These are phyloP conservation scores for Sporisorium scitamineum DNA, from an alignment of 1,284 basidiomycete genomes.

Conservation along the genomic window DNA sequence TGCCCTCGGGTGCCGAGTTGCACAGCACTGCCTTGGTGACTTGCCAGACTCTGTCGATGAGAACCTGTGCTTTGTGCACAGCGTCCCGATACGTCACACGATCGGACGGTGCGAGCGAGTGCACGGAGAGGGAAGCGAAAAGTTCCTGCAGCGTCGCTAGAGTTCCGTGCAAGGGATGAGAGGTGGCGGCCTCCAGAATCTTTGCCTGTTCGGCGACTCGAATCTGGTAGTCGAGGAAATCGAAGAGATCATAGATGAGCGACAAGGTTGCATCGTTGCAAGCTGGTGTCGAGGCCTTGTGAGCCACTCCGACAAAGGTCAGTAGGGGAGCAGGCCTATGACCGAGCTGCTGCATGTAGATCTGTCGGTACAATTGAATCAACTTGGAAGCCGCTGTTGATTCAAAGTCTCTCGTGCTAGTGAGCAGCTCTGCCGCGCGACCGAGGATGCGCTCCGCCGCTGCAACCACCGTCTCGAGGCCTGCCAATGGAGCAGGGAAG, in stretches of 20 bases:
- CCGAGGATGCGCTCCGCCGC: slow-evolving; percentile 41
- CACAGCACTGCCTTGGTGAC: slow-evolving; percentile 66
- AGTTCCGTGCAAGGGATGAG: slow-evolving; percentile 67
- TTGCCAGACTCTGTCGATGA: slow-evolving; percentile 65
- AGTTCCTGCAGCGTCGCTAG: slow-evolving; percentile 67
- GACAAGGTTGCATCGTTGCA: slow-evolving; percentile 30
- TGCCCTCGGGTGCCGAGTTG: slow-evolving; percentile 65
- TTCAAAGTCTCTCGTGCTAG: slow-evolving; percentile 56
- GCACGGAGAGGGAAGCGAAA: slow-evolving; percentile 40
- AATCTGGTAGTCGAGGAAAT: slow-evolving; percentile 52
- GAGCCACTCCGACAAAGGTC: slow-evolving; percentile 12
- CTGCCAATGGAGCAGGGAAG: slow-evolving; percentile 50
- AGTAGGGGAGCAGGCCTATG: slow-evolving; percentile 36
- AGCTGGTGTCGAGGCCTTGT: not conserved
- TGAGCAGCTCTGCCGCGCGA: slow-evolving; percentile 47
- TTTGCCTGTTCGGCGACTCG: slow-evolving; percentile 50
- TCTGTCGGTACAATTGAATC: slow-evolving; percentile 51
- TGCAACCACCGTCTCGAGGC: slow-evolving; percentile 30
- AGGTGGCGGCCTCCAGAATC: slow-evolving; percentile 60
- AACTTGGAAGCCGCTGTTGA: slow-evolving; percentile 55
- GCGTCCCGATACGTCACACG: slow-evolving; percentile 30
- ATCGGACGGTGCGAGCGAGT: slow-evolving; percentile 19
- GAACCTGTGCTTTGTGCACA: slow-evolving; percentile 49
- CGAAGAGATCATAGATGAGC: slow-evolving; percentile 62
- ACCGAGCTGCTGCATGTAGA: slow-evolving; percentile 52